Conservation (phyloP, 1,139 yeast species). For the Schwanniomyces etchellsii region DNA sequence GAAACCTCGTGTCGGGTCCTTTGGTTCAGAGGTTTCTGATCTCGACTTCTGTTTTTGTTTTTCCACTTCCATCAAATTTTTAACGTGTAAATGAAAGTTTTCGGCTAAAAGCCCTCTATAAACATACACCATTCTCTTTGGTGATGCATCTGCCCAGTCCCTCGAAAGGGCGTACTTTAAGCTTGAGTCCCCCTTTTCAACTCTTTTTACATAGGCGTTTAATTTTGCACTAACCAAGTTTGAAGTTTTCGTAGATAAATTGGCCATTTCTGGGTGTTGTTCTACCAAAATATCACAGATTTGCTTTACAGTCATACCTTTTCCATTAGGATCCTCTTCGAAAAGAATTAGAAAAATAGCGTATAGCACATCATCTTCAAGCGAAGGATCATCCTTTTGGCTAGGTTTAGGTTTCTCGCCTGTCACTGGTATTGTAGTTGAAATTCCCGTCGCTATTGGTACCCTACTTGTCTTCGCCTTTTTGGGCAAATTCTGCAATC, state of each 20-base stretch:
- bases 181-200: slow-evolving; percentile 72
- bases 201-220: slow-evolving; percentile 78
- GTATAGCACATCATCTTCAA: slow-evolving; percentile 70
- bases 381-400: slow-evolving; percentile 51
- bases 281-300: slow-evolving; percentile 69
- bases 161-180: slow-evolving; percentile 69
- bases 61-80: slow-evolving; percentile 40
- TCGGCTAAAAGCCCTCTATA: slow-evolving; percentile 71
- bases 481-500: slow-evolving; percentile 11
- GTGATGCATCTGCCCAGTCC: slow-evolving; percentile 87
- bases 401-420: slow-evolving; percentile 74
- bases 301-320: slow-evolving; percentile 83
- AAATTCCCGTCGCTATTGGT: slow-evolving; percentile 65
- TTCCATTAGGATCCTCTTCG: slow-evolving; percentile 61
- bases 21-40: slow-evolving; percentile 4
- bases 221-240: slow-evolving; percentile 75
- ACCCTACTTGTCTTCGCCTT: slow-evolving; percentile 38
- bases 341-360: slow-evolving; percentile 68
- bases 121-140: slow-evolving; percentile 82
- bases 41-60: slow-evolving; percentile 19
- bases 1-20: slow-evolving; percentile 1
- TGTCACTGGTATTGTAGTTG: slow-evolving; percentile 73
- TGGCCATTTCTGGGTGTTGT: slow-evolving; percentile 78
- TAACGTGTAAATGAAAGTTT: slow-evolving; percentile 67
- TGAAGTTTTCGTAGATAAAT: slow-evolving; percentile 71